Evolutionary conservation across 2,329 filamentous ascomycete genomes (phyloP).

Genomic region (Neobulgaria alba): DNA sequence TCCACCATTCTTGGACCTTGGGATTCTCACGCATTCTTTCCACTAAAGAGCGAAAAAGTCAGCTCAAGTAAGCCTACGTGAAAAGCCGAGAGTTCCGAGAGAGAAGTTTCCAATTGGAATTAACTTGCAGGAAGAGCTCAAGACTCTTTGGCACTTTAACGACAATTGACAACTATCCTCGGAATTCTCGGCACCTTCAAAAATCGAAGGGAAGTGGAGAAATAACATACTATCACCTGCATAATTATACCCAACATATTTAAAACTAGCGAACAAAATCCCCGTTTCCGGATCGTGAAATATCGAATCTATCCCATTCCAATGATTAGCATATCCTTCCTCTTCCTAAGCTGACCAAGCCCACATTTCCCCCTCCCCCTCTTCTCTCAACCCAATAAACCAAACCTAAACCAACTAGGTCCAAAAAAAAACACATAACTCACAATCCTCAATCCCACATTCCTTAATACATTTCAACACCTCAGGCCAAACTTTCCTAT

Average conservation of each 20-base stretch:
- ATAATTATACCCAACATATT: constrained; percentile 67
- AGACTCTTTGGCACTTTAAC: too few species aligned
- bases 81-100: too few species aligned
- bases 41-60: too few species aligned
- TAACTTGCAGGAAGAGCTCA: too few species aligned
- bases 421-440: constrained; percentile 24
- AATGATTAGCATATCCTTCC: constrained; percentile 4
- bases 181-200: too few species aligned
- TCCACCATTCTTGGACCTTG: constrained; percentile 72
- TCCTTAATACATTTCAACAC: constrained; percentile 68
- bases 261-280: constrained; percentile 68
- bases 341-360: background rate
- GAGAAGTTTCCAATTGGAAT: too few species aligned
- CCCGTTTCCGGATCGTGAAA: constrained; percentile 55
- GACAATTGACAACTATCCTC: too few species aligned
- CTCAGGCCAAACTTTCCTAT: constrained; percentile 68
- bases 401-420: background rate
- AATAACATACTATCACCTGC: constrained; percentile 51
- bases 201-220: background rate
- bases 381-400: background rate
- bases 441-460: constrained; percentile 67
- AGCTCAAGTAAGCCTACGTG: too few species aligned
- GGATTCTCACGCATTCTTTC: constrained; percentile 63
- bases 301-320: constrained; percentile 51
- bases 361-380: background rate